These are phyloP conservation scores for Claviceps sp. DNA, from an alignment of 2,329 filamentous ascomycete genomes.

Conservation along the genomic window DNA sequence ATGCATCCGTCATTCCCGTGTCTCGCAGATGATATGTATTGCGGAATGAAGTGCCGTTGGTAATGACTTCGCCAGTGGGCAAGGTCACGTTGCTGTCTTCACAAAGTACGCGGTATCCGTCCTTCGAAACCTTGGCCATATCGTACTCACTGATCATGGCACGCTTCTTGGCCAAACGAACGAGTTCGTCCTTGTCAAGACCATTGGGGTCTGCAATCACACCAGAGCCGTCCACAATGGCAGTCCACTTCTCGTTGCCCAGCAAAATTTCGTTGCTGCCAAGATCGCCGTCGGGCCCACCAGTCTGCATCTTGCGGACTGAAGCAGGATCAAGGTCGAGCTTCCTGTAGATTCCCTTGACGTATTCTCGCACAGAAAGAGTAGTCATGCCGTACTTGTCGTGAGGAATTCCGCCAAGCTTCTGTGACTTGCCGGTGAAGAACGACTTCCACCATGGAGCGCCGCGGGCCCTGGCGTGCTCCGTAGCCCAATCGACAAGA, in stretches of 20 bases:
- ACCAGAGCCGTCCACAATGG: slow-evolving; percentile 91
- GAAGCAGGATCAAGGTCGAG: slow-evolving; percentile 73
- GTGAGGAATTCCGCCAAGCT: slow-evolving; percentile 90
- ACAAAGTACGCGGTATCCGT: slow-evolving; percentile 83
- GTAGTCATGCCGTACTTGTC: slow-evolving; percentile 97
- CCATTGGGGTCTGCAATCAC: slow-evolving; percentile 90
- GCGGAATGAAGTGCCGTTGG: slow-evolving; percentile 89
- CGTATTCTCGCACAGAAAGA: slow-evolving; percentile 87
- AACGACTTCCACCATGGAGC: slow-evolving; percentile 99
- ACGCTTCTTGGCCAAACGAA: slow-evolving; percentile 72
- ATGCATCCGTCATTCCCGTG: slow-evolving; percentile 65
- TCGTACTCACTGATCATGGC: slow-evolving; percentile 88
- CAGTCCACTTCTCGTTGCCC: slow-evolving; percentile 87
- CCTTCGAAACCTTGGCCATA: slow-evolving; percentile 65
- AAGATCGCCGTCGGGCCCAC: slow-evolving; percentile 89
- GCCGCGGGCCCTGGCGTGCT: slow-evolving; percentile 74
- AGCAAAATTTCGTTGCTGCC: slow-evolving; percentile 97
- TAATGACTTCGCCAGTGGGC: slow-evolving; percentile 71
- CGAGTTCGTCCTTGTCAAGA: slow-evolving; percentile 69
- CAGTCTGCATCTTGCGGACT: slow-evolving; percentile 91
- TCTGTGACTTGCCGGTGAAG: slow-evolving; percentile 97
- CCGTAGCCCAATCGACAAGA: slow-evolving; percentile 95
- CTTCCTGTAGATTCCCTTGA: slow-evolving; percentile 95
- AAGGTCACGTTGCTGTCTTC: slow-evolving; percentile 85
- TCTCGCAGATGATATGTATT: slow-evolving; percentile 92